Percentiles rank a stretch among this genome's conserved stretches.
These are phyloP conservation scores for Mucor plumbeus DNA, from an alignment of 371 early-diverging fungal species.

Conservation along the genomic window DNA sequence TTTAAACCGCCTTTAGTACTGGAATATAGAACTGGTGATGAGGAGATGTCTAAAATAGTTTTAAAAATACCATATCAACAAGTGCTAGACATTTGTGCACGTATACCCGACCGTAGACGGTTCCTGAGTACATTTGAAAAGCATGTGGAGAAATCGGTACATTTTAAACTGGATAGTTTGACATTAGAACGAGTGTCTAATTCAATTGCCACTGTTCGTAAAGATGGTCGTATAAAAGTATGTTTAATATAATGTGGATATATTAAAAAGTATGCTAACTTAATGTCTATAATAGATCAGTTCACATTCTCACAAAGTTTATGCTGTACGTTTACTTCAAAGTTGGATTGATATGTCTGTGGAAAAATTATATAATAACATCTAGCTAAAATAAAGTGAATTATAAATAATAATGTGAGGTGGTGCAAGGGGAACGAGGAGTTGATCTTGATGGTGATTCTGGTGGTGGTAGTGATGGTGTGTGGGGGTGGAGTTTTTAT, in stretches of 20 bases:
- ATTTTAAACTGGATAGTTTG: neutral
- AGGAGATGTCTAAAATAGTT: neutral
- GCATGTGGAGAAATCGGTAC: slow-evolving; percentile 7
- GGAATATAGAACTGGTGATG: neutral
- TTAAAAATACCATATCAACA: neutral
- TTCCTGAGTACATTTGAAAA: neutral
- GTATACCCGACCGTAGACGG: neutral
- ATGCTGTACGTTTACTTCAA: slow-evolving; percentile 1
- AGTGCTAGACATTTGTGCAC: neutral
- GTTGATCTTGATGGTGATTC: neutral
- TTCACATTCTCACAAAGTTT: neutral
- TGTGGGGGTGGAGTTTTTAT: neutral
- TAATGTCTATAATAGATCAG: neutral
- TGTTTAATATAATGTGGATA: too few relatives aligned
- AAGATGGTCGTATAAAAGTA: slow-evolving; percentile 12
- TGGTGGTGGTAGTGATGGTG: neutral
- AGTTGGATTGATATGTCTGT: slow-evolving; percentile 1
- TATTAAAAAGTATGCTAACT: too few relatives aligned
- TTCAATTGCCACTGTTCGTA: slow-evolving; percentile 2
- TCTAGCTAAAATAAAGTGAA: neutral
- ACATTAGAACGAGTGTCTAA: slow-evolving; percentile 1
- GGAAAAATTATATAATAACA: neutral
- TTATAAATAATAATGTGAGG: neutral
- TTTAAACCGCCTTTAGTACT: neutral
- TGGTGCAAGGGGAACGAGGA: slow-evolving; percentile 12